Conservation (phyloP, 768 basidiomycete genomes). For the Boletus reticuloceps region DNA sequence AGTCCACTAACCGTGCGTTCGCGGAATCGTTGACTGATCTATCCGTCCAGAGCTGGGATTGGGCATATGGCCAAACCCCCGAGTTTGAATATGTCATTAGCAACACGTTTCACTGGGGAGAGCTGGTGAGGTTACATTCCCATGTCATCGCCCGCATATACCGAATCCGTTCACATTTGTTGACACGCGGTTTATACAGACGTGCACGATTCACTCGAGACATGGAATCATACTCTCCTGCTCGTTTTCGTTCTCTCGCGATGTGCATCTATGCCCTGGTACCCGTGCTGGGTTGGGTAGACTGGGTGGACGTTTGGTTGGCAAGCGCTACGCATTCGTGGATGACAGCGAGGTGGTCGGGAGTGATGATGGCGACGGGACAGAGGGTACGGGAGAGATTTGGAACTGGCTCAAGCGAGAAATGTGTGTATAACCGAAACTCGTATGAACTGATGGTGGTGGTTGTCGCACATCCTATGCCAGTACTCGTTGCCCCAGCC, state of each 20-base stretch:
- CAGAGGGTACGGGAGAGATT: constrained; percentile 18
- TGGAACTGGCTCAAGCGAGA: constrained; percentile 24
- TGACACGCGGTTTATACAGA: not conserved
- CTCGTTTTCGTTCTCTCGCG: constrained; percentile 1
- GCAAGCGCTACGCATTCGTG: constrained; percentile 40
- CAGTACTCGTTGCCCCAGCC: no score
- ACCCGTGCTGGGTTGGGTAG: not conserved
- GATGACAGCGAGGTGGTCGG: constrained; percentile 20
- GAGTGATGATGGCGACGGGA: not conserved
- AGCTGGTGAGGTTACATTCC: constrained; percentile 36
- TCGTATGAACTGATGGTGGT: not conserved
- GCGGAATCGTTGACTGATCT: not conserved
- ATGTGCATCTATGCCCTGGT: not conserved
- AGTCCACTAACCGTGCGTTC: constrained; percentile 15
- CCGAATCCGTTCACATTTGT: not conserved
- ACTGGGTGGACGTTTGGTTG: constrained; percentile 29
- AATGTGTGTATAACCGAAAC: constrained; percentile 14
- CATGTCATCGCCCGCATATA: not conserved
- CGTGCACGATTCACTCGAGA: constrained; percentile 56
- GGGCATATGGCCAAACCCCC: constrained; percentile 91
- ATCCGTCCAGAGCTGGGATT: constrained; percentile 78
- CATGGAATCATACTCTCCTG: constrained; percentile 49
- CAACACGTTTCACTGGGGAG: constrained; percentile 50
- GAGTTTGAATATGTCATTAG: constrained; percentile 73
- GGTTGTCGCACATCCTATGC: no score